phyloP scores from a whole-genome alignment of 345 rosid genomes.

The Boechera stricta region DNA sequence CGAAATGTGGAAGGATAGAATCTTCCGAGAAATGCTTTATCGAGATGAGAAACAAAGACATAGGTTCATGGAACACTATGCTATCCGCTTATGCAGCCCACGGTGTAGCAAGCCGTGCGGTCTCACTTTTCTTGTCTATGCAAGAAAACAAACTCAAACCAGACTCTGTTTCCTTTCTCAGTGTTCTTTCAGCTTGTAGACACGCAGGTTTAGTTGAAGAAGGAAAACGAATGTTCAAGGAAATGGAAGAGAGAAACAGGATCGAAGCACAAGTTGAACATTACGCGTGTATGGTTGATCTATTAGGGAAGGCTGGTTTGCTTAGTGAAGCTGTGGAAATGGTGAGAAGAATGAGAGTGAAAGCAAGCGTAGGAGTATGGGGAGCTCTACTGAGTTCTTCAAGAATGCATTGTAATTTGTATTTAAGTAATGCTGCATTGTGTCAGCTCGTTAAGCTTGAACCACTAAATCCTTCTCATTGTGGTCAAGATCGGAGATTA shows the following conservation, averaged over 20 bases:
- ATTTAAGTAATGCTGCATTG: constrained; percentile 56
- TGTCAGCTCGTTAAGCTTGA: constrained; percentile 59
- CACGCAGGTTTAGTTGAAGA: constrained; percentile 64
- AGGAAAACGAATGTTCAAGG: constrained; percentile 54
- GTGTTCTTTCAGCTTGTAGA: constrained; percentile 69
- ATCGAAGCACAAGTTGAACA: constrained; percentile 52
- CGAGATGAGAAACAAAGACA: constrained; percentile 56
- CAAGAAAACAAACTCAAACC: constrained; percentile 44
- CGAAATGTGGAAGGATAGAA: constrained; percentile 63
- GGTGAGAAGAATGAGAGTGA: constrained; percentile 56
- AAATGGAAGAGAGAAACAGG: constrained; percentile 51
- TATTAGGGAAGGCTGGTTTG: constrained; percentile 66
- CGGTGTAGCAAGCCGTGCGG: constrained; percentile 58
- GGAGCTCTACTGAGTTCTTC: constrained; percentile 64
- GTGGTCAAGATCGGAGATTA: constrained; percentile 51
- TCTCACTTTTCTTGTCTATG: constrained; percentile 61
- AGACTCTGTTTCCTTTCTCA: constrained; percentile 56
- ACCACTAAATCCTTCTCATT: constrained; percentile 59
- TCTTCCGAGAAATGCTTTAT: constrained; percentile 49
- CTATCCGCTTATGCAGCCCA: constrained; percentile 60
- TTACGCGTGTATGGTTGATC: constrained; percentile 70
- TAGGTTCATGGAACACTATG: constrained; percentile 66
- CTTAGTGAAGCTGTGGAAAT: constrained; percentile 53
- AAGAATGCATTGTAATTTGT: constrained; percentile 57
- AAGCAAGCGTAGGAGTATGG: constrained; percentile 68